Base-by-base conservation (phyloP, 129 eudicot genomes). In the Tagetes patula region DNA sequence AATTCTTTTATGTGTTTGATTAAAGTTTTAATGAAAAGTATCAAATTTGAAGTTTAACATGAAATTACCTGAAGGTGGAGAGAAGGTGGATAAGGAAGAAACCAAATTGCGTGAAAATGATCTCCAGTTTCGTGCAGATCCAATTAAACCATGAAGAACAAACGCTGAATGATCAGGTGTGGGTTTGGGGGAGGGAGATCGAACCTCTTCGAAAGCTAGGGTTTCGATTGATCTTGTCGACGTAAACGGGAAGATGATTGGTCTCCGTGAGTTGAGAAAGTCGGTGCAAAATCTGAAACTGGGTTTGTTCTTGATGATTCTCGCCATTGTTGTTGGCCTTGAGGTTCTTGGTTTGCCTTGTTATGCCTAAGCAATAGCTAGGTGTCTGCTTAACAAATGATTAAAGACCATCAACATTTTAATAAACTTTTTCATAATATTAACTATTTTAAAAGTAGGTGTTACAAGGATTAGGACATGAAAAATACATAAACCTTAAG, bases 71-170 rank as follows among this genome's bases (percentile, higher is more conserved):
- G 87, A 85, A 71, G 81, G 50, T 36, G 85, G 78, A 70, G 82
- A 56, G 72, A 75, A 80, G 36, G 82, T 32, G 53, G 93, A 79
- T 75, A 90, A 92, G 5, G 86, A 82, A 69, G 92, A 80, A 60
- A 87, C 83, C 46, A 93, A 81, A 69, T 79, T 52, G 36, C 92
- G 90, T 71, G 98, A 77, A 71, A 93, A 93, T 2, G 96, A 89
- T 59, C 98, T 84, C 98, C 96, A 93, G 49, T 93, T 93, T 32
- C 98, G 81, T 1, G 82, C 92, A 47, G 96, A 85, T 43, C 98
- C 98, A 42, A 93, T 75, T 75, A 93, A 88, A 8, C 96, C 96
- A 59, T 93, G 98, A 71, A 93, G 85, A 33, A 93, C 77, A 55
- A 90, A 77, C 1, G 90, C 98, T 1, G 96, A 87, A 72, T 83